Evolutionary conservation across 805 yeast species (phyloP).

Genomic region (Kregervanrija pseudodelftensis): DNA sequence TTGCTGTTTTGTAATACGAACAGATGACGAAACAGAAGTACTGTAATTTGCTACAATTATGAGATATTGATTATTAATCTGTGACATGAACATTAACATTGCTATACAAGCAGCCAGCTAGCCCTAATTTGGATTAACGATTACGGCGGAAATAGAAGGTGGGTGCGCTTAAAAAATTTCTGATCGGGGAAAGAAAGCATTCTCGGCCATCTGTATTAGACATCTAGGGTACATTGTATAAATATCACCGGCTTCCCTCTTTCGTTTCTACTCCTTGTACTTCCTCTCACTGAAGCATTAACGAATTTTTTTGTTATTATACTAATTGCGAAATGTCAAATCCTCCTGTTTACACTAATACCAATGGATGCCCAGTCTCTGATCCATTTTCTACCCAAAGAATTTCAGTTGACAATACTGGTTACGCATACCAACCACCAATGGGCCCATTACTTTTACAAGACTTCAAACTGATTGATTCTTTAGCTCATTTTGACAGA

Average conservation of each 20-base stretch:
- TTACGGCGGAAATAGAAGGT: too few relatives aligned
- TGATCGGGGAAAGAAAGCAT: too few relatives aligned
- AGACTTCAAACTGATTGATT: conserved; percentile 74
- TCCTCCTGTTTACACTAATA: conserved; percentile 59
- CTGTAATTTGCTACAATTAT: too few relatives aligned
- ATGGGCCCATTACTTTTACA: conserved; percentile 73
- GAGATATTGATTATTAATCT: too few relatives aligned
- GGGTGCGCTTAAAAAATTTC: too few relatives aligned
- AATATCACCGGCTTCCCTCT: background rate
- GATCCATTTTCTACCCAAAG: conserved; percentile 75
- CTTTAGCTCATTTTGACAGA: conserved; percentile 80
- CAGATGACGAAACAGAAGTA: too few relatives aligned
- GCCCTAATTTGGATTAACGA: too few relatives aligned
- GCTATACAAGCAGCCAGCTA: too few relatives aligned
- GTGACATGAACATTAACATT: too few relatives aligned
- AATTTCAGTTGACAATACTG: conserved; percentile 45
- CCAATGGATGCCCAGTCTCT: conserved; percentile 71
- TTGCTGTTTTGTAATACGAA: too few relatives aligned
- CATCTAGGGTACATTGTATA: too few relatives aligned
- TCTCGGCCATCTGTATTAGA: too few relatives aligned
- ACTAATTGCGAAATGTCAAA: conserved; percentile 20
- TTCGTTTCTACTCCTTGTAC: background rate
- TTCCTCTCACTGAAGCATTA: background rate
- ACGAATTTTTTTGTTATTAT: background rate
- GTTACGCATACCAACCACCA: conserved; percentile 25